These are phyloP conservation scores for Dalechampia spathulata DNA, from an alignment of 441 rosid species.

Conservation along the genomic window DNA sequence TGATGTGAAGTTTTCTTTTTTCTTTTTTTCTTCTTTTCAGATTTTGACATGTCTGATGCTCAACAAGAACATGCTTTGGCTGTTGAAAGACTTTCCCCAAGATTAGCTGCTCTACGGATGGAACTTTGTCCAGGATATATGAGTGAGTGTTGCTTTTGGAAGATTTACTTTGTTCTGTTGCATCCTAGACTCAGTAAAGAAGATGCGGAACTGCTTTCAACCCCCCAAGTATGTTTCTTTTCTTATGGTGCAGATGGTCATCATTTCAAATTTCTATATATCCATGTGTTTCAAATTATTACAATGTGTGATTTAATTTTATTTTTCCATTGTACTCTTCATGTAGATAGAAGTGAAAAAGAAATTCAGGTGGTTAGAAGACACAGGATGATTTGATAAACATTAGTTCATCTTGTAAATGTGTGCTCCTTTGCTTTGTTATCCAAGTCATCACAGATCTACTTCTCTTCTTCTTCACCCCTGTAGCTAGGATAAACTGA, in stretches of 20 bases:
- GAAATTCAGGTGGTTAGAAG: too few species aligned
- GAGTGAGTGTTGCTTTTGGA: conserved; percentile 93
- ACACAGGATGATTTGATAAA: too few species aligned
- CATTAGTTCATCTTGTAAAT: too few species aligned
- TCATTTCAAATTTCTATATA: not conserved
- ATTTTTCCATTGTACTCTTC: not conserved
- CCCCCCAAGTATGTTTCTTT: conserved; percentile 48
- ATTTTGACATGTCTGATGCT: conserved; percentile 82
- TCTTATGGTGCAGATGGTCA: not conserved
- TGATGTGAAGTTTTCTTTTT: not conserved
- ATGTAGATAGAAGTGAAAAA: not conserved
- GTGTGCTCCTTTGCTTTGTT: not conserved
- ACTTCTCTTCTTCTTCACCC: too few species aligned
- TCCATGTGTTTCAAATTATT: not conserved
- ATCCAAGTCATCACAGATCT: not conserved
- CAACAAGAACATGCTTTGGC: conserved; percentile 91
- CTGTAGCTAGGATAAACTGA: not conserved
- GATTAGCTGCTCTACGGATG: conserved; percentile 69
- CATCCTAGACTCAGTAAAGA: conserved; percentile 72
- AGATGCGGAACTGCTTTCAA: conserved; percentile 72
- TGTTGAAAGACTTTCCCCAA: conserved; percentile 61
- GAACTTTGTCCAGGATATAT: conserved; percentile 76
- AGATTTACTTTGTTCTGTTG: conserved; percentile 81
- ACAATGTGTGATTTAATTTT: not conserved
- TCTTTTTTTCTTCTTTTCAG: conserved; percentile 21